Evolutionary conservation across 345 rosid species (phyloP).

Genomic region (Gossypium bickii): DNA sequence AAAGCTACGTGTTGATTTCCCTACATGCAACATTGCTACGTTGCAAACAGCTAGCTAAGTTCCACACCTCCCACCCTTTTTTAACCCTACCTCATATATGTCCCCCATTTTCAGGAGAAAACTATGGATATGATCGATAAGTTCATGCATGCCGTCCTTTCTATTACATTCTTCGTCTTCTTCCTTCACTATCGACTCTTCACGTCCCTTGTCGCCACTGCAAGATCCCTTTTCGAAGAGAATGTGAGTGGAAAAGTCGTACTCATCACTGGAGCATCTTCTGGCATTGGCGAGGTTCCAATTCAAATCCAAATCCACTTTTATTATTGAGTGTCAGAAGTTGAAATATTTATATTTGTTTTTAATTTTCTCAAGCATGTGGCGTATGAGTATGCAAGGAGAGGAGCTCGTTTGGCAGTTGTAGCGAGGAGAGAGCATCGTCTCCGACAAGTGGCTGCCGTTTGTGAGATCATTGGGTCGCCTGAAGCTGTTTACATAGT

Average conservation of each 20-base stretch:
- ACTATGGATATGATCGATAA: conserved; percentile 24
- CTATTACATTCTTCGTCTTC: conserved; percentile 32
- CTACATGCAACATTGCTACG: conserved; percentile 27
- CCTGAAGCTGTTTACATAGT: conserved; percentile 36
- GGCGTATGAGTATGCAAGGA: conserved; percentile 57
- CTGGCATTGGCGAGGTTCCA: conserved; percentile 62
- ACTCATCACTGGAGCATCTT: conserved; percentile 62
- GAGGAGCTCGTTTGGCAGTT: conserved; percentile 55
- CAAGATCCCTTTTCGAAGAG: conserved; percentile 26
- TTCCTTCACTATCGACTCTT: conserved; percentile 37
- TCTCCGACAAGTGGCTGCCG: conserved; percentile 40
- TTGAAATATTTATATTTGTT: no score
- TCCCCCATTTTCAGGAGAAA: neutral
- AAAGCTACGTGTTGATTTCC: conserved; percentile 22
- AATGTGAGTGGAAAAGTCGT: conserved; percentile 61
- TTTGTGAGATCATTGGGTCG: conserved; percentile 39
- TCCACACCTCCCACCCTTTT: neutral
- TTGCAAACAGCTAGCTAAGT: neutral
- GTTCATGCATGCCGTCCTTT: conserved; percentile 25
- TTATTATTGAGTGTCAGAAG: neutral
- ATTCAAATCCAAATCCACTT: neutral
- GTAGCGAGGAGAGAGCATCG: conserved; percentile 41
- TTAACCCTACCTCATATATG: neutral
- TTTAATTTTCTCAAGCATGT: conserved; percentile 28
- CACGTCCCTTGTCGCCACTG: conserved; percentile 26